Evolutionary conservation across 768 basidiomycete species (phyloP).

Genomic region (Leccinum olivaceopallidum): DNA sequence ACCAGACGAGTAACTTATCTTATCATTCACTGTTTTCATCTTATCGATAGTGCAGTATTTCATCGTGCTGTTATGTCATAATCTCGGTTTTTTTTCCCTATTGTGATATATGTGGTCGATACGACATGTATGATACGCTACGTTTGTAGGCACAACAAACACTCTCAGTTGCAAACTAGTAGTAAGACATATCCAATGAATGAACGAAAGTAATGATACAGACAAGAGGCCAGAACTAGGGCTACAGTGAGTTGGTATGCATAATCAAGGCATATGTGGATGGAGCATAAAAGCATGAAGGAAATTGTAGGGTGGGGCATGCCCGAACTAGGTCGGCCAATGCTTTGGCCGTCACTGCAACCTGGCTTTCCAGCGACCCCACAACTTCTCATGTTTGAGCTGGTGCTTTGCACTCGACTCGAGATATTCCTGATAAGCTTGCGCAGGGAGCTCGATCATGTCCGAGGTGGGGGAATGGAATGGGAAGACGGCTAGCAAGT

Average conservation of each 20-base stretch:
- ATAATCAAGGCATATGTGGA: constrained; percentile 6
- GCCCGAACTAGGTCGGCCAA: neutral
- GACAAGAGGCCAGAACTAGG: constrained; percentile 13
- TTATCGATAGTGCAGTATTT: constrained; percentile 11
- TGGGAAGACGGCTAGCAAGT: constrained; percentile 58
- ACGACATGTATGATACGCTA: neutral
- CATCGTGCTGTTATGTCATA: constrained; percentile 9
- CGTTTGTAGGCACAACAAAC: neutral
- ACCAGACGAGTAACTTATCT: constrained; percentile 23
- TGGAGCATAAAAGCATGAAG: constrained; percentile 4
- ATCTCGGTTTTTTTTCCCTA: constrained; percentile 11
- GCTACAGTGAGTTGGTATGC: constrained; percentile 21
- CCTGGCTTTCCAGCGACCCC: constrained; percentile 47
- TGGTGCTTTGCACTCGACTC: constrained; percentile 53
- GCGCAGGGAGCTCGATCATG: constrained; percentile 64
- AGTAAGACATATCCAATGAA: constrained; percentile 19
- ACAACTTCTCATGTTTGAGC: constrained; percentile 58
- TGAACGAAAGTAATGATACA: constrained; percentile 21
- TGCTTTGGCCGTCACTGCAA: constrained; percentile 11
- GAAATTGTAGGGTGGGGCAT: neutral
- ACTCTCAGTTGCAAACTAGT: neutral
- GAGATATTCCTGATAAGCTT: constrained; percentile 59
- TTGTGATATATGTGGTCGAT: neutral
- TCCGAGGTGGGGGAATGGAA: constrained; percentile 40
- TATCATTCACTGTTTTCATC: constrained; percentile 15